Evolutionary conservation across 2,329 filamentous ascomycete genomes (phyloP), one percentile per base, ranked within the genome.

Genomic region (Daldinia sp.): DNA sequence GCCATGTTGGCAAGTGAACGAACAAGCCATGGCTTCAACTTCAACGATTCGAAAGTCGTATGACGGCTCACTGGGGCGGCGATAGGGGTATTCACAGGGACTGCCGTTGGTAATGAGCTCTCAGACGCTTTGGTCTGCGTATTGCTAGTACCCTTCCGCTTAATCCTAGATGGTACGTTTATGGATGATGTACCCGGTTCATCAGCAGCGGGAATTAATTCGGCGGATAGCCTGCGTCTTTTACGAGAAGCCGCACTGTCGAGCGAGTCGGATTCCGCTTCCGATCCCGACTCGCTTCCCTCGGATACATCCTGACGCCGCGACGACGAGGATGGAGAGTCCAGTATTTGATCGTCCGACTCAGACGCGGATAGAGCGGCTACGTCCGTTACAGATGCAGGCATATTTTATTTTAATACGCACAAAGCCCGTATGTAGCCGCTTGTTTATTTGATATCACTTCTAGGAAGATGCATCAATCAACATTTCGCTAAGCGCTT

Each of bases 1-100:
- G 93, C 92, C 85, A 88, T 86, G 72, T 86, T 87, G 55, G 78
- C 78, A 45, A 99, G 82, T 1, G 94, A 94, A 63, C 89, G 87
- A 1, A 96, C 89, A 3, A 99, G 87, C 95, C 95, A 99, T 75
- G 92, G 92, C 34, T 87, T 85, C 43, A 97, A 88, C 51, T 86
- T 82, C 52, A 97, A 79, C 9, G 87, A 85, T 15, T 88, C 85
- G 74, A 97, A 97, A 7, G 85, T 90, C 15, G 84, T 80, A 74
- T 87, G 83, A 45, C 56, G 60, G 34, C 67, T 69, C 58, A 80
- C 81, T 10, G 85, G 83, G 3, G 84, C 85, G 49, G 81, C 76
- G 57, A 84, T 61, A 35, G 63, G 60, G 17, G 67, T 63, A 48
- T 58, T 63, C 35, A 61, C 59, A 35, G 69, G 55, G 58, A 65